phyloP scores from a whole-genome alignment of 345 rosid genomes.

The Brassica juncea region DNA sequence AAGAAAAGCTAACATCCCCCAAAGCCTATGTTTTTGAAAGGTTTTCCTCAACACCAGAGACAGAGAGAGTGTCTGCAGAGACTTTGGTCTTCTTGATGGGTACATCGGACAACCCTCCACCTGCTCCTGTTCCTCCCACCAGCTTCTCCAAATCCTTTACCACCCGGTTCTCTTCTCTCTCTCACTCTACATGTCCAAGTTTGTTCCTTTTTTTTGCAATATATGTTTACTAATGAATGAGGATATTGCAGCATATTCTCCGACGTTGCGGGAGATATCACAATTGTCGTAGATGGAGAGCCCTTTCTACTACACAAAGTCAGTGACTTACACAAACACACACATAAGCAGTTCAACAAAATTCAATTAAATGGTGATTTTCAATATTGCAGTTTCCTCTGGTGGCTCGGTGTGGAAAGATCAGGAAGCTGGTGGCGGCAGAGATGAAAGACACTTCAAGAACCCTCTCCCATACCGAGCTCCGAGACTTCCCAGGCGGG shows the following conservation, averaged over 20 bases:
- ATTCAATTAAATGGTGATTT: background rate
- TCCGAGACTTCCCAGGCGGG: conserved; percentile 71
- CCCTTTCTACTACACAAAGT: conserved; percentile 92
- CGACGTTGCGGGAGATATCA: conserved; percentile 87
- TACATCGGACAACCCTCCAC: background rate
- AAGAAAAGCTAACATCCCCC: background rate
- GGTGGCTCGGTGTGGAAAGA: conserved; percentile 79
- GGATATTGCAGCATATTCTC: conserved; percentile 66
- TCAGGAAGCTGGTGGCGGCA: conserved; percentile 58
- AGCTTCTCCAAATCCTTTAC: conserved; percentile 45
- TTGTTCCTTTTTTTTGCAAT: background rate
- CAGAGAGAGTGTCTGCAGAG: background rate
- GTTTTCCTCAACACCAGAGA: conserved; percentile 12
- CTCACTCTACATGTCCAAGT: background rate
- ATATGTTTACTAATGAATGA: background rate
- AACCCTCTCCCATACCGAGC: conserved; percentile 39
- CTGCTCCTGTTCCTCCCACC: conserved; percentile 37
- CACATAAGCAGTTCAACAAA: background rate
- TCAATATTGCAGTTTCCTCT: conserved; percentile 68
- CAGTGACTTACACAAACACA: conserved; percentile 3
- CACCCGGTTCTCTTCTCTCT: conserved; percentile 50
- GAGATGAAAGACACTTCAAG: conserved; percentile 55
- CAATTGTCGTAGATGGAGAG: conserved; percentile 69
- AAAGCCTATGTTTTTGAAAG: conserved; percentile 15
- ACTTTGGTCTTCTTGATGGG: conserved; percentile 19